Base-by-base conservation (phyloP, 225 moss, liverwort and hornwort species). In the Climacium dendroides region DNA sequence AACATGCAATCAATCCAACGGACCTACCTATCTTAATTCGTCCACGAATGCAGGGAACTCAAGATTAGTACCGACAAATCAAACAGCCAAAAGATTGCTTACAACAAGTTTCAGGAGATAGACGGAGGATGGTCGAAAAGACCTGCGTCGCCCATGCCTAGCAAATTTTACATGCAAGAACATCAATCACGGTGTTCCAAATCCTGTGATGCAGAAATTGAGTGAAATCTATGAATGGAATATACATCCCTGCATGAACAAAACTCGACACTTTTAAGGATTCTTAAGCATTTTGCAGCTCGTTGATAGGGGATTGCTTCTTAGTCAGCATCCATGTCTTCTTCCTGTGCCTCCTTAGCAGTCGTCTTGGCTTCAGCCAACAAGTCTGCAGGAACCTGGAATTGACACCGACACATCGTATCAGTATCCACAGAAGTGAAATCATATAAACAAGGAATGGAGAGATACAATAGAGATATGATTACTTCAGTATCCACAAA, bases 321-420 rank as follows among this genome's bases (percentile, higher is more conserved):
- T 93, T 92, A 97, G 85, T 98, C 96, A 78, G 96, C 98, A 90
- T 98, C 97, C 98, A 98, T 98, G 83, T 98, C 98, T 89, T 98
- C 98, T 90, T 97, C 98, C 87, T 97, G 98, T 74, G 96, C 98
- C 78, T 96, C 97, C 92, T 96, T 97, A 5, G 97, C 97, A 53
- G 95, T 94, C 85, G 91, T 93, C 88, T 96, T 97, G 7, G 98
- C 98, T 86, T 97, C 95, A 58, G 93, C 87, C 90, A 98, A 89
- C 87, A 98, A 93, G 92, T 97, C 94, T 53, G 78, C 72, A 59
- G 90, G 92, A 80, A 92, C 73, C 92, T 90, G 66, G 63, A 76
- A 50, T 86, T 23, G 28, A 41, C 50, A 90, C 69, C 58, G 48
- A 85, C 79, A 80, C 32, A 70, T 71, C 63, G 20, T 74, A 83